Evolutionary conservation across 176 grass and related monocot species (phyloP), one percentile per base, ranked within the genome.

Genomic region (Dendrocalamus sinicus): DNA sequence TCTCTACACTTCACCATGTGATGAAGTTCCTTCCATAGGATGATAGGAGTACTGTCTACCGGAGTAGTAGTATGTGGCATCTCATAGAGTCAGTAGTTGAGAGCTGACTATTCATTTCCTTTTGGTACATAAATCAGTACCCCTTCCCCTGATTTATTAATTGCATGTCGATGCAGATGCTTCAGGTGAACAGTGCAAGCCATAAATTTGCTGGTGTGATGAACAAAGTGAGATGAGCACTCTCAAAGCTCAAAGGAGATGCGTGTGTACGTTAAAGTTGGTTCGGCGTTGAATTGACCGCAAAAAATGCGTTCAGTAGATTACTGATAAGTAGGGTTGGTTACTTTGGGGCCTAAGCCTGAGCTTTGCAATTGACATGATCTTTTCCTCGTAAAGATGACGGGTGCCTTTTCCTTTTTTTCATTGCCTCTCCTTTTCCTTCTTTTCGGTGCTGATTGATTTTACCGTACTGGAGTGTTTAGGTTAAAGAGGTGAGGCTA

Each of bases 371-470:
- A 23, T 72, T 35, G 22, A 58, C 55, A 83, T 40, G 32, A 79
- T 73, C 63, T 57, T 61, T 57, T 16, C 30, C 44, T 84, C 13
- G 9, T 63, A 85, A 85, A 85, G 87, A 79, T 16, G 81, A 20
- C 46, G 58, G 30, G 6, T 73, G 76, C 54, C 74, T 78, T 83
- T 72, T 39, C 46, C 26, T 84, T 80, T 39, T 4, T 45, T 41
- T 72, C 20, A 32, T 20, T 2, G 22, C 14, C 4, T 46, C 60
- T 28, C 40, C 41, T 59, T 80, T 73, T 55, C 57, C 47, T 54
- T 58, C 28, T 35, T 57, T 83, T 58, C 7, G 13, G 76, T 22
- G 75, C 76, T 39, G 81, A 19, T 58, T 81, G 78, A 87, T 17
- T 54, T 86, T 23, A 70, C 46, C 13, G 14, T 70, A 13, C 30